These are phyloP conservation scores for Blastobotrys proliferans DNA, from an alignment of 1,139 yeast genomes.

Conservation along the genomic window DNA sequence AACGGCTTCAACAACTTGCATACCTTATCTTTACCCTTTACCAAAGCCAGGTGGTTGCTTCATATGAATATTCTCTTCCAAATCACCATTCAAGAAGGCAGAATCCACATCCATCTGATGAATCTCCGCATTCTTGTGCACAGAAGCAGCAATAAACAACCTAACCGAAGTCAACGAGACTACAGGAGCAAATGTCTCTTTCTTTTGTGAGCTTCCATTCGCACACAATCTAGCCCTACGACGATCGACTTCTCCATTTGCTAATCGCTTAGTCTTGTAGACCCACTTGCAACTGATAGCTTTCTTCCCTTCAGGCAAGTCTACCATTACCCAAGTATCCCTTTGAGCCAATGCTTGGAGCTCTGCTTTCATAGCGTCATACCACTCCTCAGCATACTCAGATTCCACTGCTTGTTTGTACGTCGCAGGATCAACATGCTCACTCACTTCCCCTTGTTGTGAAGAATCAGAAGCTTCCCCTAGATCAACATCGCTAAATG, in stretches of 20 bases:
- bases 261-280: constrained; percentile 17
- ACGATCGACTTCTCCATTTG: constrained; percentile 11
- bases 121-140: constrained; percentile 5
- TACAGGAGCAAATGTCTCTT: constrained; percentile 1
- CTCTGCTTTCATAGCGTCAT: not conserved
- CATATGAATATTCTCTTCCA: constrained; percentile 20
- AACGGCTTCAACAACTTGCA: constrained; percentile 21
- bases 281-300: constrained; percentile 25
- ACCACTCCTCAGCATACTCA: not conserved
- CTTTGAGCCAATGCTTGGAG: not conserved
- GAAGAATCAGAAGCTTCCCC: too few species aligned
- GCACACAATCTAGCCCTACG: constrained; percentile 26
- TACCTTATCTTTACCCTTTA: constrained; percentile 11
- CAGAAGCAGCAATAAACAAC: not conserved
- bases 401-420: not conserved
- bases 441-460: too few species aligned
- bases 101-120: constrained; percentile 1
- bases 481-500: too few species aligned
- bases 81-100: constrained; percentile 21
- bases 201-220: constrained; percentile 22
- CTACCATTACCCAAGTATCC: not conserved
- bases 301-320: not conserved
- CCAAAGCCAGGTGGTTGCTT: constrained; percentile 15
- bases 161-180: not conserved
- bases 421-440: not conserved